These are phyloP conservation scores for Rhynchospora pubera DNA, from an alignment of 176 grass and related monocot genomes.

Conservation along the genomic window DNA sequence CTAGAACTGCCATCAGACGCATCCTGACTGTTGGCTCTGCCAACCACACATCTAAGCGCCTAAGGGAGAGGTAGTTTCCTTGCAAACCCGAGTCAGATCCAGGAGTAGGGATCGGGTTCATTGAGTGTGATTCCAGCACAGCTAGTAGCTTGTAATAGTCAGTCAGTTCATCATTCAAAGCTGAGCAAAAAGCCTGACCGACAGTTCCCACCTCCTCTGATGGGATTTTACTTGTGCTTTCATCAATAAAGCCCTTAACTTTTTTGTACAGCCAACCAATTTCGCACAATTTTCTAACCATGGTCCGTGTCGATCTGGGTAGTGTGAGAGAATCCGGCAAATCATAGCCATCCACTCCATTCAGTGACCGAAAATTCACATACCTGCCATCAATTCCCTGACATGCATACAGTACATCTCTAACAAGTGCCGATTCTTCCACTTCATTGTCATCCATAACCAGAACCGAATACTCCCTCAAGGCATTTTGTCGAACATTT, in stretches of 20 bases:
- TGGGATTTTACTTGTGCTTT: constrained; percentile 41
- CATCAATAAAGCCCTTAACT: constrained; percentile 66
- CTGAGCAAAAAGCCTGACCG: constrained; percentile 79
- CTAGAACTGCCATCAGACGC: constrained; percentile 86
- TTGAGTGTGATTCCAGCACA: constrained; percentile 61
- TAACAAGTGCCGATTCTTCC: constrained; percentile 70
- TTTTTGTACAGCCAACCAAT: constrained; percentile 82
- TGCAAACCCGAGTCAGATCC: constrained; percentile 62
- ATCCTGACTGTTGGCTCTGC: constrained; percentile 71
- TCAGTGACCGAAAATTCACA: constrained; percentile 43
- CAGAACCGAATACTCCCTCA: constrained; percentile 81
- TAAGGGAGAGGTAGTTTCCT: constrained; percentile 74
- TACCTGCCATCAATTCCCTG: constrained; percentile 92
- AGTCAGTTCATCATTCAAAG: constrained; percentile 76
- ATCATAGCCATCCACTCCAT: constrained; percentile 51
- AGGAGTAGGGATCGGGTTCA: constrained; percentile 61
- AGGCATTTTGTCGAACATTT: constrained; percentile 81
- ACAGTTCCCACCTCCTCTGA: constrained; percentile 64
- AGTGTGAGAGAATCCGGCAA: constrained; percentile 67
- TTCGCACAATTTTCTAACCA: constrained; percentile 83
- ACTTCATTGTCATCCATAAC: constrained; percentile 88
- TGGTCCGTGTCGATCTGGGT: constrained; percentile 71
- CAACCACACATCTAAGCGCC: constrained; percentile 74
- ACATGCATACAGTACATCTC: constrained; percentile 88
- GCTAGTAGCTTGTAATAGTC: constrained; percentile 86